phyloP scores from a whole-genome alignment of 2,329 filamentous ascomycete genomes.

The Apiospora saccharicola region DNA sequence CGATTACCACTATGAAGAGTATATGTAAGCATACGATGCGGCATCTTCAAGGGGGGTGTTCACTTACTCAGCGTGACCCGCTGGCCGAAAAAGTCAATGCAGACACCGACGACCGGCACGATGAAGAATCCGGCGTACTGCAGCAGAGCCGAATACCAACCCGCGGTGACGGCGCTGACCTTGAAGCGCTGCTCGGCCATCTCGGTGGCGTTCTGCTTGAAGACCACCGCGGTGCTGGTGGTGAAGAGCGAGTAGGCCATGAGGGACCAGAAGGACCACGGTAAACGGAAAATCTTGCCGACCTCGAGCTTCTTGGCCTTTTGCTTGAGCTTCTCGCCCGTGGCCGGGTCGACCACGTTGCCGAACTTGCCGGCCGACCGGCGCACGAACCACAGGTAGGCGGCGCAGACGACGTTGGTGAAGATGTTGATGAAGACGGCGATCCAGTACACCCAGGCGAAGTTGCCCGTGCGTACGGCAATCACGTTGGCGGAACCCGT shows the following conservation, averaged over 20 bases:
- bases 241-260: conserved; percentile 64
- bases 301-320: conserved; percentile 65
- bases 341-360: conserved; percentile 60
- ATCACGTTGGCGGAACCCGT: conserved; percentile 68
- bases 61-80: conserved; percentile 53
- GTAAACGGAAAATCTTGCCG: conserved; percentile 61
- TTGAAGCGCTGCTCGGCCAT: conserved; percentile 66
- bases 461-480: conserved; percentile 62
- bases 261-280: conserved; percentile 67
- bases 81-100: conserved; percentile 64
- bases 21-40: background rate
- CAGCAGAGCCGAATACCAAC: conserved; percentile 65
- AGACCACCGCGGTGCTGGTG: conserved; percentile 62
- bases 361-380: conserved; percentile 57
- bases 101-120: conserved; percentile 61
- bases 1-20: conserved; percentile 44
- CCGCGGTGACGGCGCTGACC: conserved; percentile 60
- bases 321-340: conserved; percentile 64
- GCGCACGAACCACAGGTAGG: conserved; percentile 64
- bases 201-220: conserved; percentile 66
- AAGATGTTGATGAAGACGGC: conserved; percentile 70
- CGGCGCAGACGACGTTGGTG: conserved; percentile 60
- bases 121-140: conserved; percentile 66
- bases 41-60: too few species aligned
- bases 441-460: conserved; percentile 69